Evolutionary conservation across 2,329 filamentous ascomycete species (phyloP).

Genomic region (Colletotrichum zoysiae): DNA sequence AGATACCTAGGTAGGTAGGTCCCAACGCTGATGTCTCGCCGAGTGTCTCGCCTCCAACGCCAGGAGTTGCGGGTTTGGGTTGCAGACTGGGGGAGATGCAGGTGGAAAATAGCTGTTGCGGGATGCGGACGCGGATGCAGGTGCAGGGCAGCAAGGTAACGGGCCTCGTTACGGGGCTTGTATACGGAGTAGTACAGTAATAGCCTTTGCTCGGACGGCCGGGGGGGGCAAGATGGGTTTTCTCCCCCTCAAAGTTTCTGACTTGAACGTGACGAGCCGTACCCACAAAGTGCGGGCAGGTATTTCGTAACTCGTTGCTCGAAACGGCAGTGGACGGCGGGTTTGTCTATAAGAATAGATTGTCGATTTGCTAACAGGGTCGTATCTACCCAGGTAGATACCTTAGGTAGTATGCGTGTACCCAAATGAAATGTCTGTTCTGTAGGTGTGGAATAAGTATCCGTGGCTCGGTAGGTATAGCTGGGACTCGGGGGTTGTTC

Average conservation of each 20-base stretch:
- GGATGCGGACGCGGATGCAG: neutral
- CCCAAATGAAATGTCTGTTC: neutral
- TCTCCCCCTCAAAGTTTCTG: neutral
- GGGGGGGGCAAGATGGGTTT: neutral
- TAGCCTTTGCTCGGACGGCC: too few relatives aligned
- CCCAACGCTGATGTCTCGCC: constrained; percentile 17
- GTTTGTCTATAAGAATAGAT: neutral
- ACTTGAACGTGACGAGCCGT: constrained; percentile 3
- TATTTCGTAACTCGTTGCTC: constrained; percentile 37
- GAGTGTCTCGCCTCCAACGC: constrained; percentile 26
- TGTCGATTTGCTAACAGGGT: neutral
- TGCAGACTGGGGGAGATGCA: neutral
- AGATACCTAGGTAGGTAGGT: neutral
- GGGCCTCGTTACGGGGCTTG: constrained; percentile 33
- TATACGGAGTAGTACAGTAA: too few relatives aligned
- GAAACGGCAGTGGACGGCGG: constrained; percentile 22
- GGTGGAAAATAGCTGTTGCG: constrained; percentile 25
- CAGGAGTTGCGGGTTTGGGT: constrained; percentile 16
- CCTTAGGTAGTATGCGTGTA: too few relatives aligned
- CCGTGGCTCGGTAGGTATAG: neutral
- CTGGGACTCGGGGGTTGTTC: neutral
- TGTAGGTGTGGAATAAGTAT: neutral
- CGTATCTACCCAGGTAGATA: neutral
- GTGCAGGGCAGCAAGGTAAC: neutral
- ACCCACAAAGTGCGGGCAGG: constrained; percentile 32